Base-by-base conservation (phyloP, 192 early-diverging fungal genomes). In the Linnemannia hyalina region DNA sequence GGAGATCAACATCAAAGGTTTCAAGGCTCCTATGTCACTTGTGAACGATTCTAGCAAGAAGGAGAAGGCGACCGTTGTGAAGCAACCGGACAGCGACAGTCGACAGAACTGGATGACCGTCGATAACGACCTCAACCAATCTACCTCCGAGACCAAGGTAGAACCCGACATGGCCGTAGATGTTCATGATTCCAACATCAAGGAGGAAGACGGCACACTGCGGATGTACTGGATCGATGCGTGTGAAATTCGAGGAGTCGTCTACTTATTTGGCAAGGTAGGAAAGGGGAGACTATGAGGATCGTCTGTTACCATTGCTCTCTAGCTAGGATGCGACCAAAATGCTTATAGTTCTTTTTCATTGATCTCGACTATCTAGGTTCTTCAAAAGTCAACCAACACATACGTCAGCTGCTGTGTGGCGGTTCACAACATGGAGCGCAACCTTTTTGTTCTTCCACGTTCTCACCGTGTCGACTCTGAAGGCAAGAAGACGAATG, bases 181-280 rank as follows among this genome's bases (percentile, higher is more conserved):
- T 54, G 40, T 81, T 49, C 77, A 84, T 42, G 82, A 73, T 16
- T 49, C 77, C 13, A 82, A 71, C 41, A 57, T 81, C 38, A 55
- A 77, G 44, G 80, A 88, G 74, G 76, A 82, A 26, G 92, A 95
- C 72, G 93, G 94, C 20, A 88, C 88, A 10, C 55, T 98, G 68
- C 84, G 85, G 52, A 89, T 97, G 85, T 99, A 93, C 89, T 99
- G 98, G 98, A 90, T 98, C 68, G 99, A 99, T 85, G 97, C 96
- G 22, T 92, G 92, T 69, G 97, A 99, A 81, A 92, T 92, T 70
- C 88, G 93, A 74, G 98, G 97, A 0, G 78, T 87, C 22, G 90
- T 99, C 0, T 99, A 98, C 75, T 70, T 99, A 1, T 96, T 99
- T 91, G 99, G 97, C 77, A 99, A 99, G 89, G 94, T 96, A 80